Percentiles rank a stretch among this genome's conserved stretches.
These are phyloP conservation scores for Prunus mongolica DNA, from an alignment of 306 rosid species.

Conservation along the genomic window DNA sequence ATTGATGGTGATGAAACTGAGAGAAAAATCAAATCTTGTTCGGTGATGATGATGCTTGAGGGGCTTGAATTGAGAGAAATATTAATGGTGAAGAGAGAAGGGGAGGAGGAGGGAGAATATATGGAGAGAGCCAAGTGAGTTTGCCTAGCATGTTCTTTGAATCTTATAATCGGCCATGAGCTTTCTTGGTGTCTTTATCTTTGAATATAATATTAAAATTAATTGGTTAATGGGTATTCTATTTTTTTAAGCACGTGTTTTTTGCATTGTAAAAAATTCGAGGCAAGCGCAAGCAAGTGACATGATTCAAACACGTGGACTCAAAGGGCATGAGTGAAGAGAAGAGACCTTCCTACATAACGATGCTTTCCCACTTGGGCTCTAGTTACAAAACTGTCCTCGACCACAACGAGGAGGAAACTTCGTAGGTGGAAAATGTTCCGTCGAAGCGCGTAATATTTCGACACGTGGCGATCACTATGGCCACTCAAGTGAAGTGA, in stretches of 20 bases:
- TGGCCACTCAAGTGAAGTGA: background rate
- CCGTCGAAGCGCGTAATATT: too few species aligned
- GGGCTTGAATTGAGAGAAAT: background rate
- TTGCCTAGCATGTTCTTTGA: slow-evolving; percentile 31
- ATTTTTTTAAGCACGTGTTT: slow-evolving; percentile 58
- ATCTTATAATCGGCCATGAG: slow-evolving; percentile 12
- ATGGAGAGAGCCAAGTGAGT: slow-evolving; percentile 1
- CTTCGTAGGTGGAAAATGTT: too few species aligned
- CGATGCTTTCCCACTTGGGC: background rate
- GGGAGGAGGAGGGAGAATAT: slow-evolving; percentile 2
- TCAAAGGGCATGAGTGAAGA: background rate
- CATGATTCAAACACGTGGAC: background rate
- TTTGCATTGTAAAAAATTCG: background rate
- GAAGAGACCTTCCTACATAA: background rate
- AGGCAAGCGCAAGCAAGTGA: background rate
- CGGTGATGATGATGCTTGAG: background rate
- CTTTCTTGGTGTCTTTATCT: slow-evolving; percentile 14
- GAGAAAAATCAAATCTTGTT: background rate
- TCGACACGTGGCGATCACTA: background rate
- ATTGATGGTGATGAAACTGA: background rate
- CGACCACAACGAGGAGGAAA: too few species aligned
- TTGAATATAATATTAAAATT: background rate
- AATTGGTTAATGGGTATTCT: background rate
- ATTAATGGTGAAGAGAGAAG: background rate
- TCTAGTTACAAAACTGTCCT: background rate